Percentiles rank a stretch among this genome's conserved stretches.
These are phyloP conservation scores for Mycena amicta DNA, from an alignment of 768 basidiomycete genomes.

Conservation along the genomic window DNA sequence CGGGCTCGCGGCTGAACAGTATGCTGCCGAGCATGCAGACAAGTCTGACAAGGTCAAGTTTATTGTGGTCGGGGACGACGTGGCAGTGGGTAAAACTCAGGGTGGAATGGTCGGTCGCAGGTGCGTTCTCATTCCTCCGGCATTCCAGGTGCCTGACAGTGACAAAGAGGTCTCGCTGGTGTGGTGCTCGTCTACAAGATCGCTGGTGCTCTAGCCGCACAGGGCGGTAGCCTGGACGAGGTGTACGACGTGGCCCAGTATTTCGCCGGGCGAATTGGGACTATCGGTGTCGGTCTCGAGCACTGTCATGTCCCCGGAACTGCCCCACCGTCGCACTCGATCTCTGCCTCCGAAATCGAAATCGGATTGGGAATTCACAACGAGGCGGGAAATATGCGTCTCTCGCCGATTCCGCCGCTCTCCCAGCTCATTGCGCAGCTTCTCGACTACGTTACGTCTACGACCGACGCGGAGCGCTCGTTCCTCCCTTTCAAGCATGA, in stretches of 20 bases:
- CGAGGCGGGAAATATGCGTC: slow-evolving; percentile 71
- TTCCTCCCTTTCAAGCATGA: slow-evolving; percentile 64
- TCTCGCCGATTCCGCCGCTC: slow-evolving; percentile 73
- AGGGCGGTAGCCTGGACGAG: slow-evolving; percentile 67
- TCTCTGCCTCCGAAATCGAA: slow-evolving; percentile 71
- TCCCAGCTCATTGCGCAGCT: slow-evolving; percentile 70
- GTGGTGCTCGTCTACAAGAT: slow-evolving; percentile 89
- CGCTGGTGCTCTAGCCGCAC: slow-evolving; percentile 76
- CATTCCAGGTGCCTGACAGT: background rate
- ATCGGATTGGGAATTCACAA: slow-evolving; percentile 94
- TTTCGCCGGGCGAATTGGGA: slow-evolving; percentile 67
- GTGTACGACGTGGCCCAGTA: slow-evolving; percentile 70
- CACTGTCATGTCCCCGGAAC: slow-evolving; percentile 92
- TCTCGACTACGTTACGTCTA: slow-evolving; percentile 71
- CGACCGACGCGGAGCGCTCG: slow-evolving; percentile 72
- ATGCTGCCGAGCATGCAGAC: slow-evolving; percentile 68
- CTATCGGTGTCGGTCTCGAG: slow-evolving; percentile 85
- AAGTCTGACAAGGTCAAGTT: slow-evolving; percentile 71
- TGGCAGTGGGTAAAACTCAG: slow-evolving; percentile 80
- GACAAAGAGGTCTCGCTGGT: slow-evolving; percentile 77
- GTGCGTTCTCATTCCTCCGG: slow-evolving; percentile 34
- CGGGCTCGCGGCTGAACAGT: slow-evolving; percentile 85
- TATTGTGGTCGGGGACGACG: slow-evolving; percentile 87
- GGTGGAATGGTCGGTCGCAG: slow-evolving; percentile 85
- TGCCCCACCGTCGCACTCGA: slow-evolving; percentile 53